Evolutionary conservation across 2,329 filamentous ascomycete species (phyloP).

Genomic region (Hypoxylon sp.): DNA sequence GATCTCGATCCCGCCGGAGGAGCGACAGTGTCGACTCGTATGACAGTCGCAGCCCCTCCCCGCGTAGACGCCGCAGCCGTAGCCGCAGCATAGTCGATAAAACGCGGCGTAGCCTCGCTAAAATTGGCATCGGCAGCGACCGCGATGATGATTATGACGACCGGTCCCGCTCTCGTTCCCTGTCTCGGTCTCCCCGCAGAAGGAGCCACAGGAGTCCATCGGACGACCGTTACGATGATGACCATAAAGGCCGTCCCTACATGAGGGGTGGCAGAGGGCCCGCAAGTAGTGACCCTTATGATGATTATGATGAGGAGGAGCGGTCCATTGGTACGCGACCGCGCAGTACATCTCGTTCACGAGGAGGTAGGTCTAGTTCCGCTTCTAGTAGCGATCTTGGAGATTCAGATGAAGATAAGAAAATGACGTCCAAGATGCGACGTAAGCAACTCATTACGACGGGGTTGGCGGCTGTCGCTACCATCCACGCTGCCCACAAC

Average conservation of each 20-base stretch:
- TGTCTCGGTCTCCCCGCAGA: conserved; percentile 57
- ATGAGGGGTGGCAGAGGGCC: conserved; percentile 56
- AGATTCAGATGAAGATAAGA: conserved; percentile 71
- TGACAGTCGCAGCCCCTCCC: conserved; percentile 61
- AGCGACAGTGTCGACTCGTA: conserved; percentile 60
- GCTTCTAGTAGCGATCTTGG: conserved; percentile 69
- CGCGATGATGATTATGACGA: conserved; percentile 61
- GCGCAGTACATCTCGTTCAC: conserved; percentile 59
- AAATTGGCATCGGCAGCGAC: conserved; percentile 70
- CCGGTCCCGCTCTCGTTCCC: conserved; percentile 49
- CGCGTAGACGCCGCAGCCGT: conserved; percentile 62
- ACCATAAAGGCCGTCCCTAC: conserved; percentile 54
- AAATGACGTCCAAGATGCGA: conserved; percentile 69
- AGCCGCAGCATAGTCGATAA: conserved; percentile 77
- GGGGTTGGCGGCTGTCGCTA: conserved; percentile 70
- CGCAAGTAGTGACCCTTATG: conserved; percentile 53
- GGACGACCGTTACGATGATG: conserved; percentile 56
- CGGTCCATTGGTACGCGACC: conserved; percentile 58
- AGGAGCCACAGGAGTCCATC: conserved; percentile 52
- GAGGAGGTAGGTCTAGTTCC: conserved; percentile 62
- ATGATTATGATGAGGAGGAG: conserved; percentile 65
- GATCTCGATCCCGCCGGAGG: conserved; percentile 70
- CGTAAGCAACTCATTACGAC: conserved; percentile 73
- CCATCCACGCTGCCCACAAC: conserved; percentile 71
- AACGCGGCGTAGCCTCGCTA: conserved; percentile 73